A percentile compares a stretch with the other conserved stretches of the same genome.
Conservation (phyloP, 495 filamentous ascomycete species). For the Annulohypoxylon nitens region DNA sequence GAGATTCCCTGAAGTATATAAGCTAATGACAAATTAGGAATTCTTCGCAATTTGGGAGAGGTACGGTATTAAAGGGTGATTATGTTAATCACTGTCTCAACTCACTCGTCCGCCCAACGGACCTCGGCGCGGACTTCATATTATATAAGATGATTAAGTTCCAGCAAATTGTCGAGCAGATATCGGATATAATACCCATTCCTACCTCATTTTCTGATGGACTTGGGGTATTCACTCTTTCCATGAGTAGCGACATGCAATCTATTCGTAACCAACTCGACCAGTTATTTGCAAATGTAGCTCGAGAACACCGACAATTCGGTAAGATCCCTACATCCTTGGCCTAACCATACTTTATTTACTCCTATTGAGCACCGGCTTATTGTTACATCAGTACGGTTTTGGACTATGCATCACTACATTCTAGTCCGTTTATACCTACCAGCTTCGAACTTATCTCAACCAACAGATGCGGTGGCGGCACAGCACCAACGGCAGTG, state of each 20-base stretch:
- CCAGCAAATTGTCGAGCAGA: constrained; percentile 46
- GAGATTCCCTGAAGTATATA: neutral
- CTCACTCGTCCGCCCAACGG: constrained; percentile 41
- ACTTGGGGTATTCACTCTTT: constrained; percentile 23
- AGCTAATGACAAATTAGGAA: constrained; percentile 44
- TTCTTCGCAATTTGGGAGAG: constrained; percentile 50
- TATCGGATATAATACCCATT: constrained; percentile 42
- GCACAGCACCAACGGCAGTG: constrained; percentile 45
- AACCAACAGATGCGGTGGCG: constrained; percentile 32
- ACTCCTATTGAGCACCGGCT: constrained; percentile 12
- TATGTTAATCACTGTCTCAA: constrained; percentile 48
- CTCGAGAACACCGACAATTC: constrained; percentile 44
- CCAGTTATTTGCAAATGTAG: constrained; percentile 40
- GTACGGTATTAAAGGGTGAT: constrained; percentile 37
- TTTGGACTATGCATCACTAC: constrained; percentile 48
- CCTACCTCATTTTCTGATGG: neutral
- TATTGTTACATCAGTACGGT: constrained; percentile 37
- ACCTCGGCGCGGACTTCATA: constrained; percentile 47
- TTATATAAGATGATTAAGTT: constrained; percentile 50
- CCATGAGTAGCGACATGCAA: constrained; percentile 42
- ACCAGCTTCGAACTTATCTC: constrained; percentile 44
- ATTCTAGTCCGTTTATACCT: constrained; percentile 51
- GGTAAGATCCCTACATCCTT: constrained; percentile 24
- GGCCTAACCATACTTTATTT: neutral
- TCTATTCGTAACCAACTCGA: constrained; percentile 46